A percentile compares a stretch with the other conserved stretches of the same genome.
phyloP scores from a whole-genome alignment of 495 filamentous ascomycete species.

The Aspergillus ostianus region DNA sequence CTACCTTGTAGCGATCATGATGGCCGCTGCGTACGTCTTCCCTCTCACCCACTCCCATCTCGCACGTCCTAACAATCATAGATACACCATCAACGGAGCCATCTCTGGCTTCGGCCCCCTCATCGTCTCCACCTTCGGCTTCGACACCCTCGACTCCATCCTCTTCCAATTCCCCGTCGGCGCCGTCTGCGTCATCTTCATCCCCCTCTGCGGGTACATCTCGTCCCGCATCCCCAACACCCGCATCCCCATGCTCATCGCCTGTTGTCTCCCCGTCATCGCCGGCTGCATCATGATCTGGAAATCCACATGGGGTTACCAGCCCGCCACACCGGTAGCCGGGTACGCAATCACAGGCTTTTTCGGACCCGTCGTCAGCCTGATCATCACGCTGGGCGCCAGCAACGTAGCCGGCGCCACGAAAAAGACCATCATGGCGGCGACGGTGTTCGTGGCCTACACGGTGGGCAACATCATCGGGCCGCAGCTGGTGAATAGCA shows the following conservation, averaged over 20 bases:
- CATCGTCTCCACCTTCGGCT: slow-evolving; percentile 75
- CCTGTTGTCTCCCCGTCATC: slow-evolving; percentile 68
- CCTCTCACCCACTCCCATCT: not conserved
- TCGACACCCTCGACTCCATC: slow-evolving; percentile 61
- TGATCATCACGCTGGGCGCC: slow-evolving; percentile 67
- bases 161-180: slow-evolving; percentile 73
- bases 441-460: slow-evolving; percentile 71
- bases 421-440: slow-evolving; percentile 73
- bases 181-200: slow-evolving; percentile 59
- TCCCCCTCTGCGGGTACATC: slow-evolving; percentile 63
- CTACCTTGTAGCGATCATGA: slow-evolving; percentile 56
- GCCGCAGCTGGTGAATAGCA: slow-evolving; percentile 63
- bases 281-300: slow-evolving; percentile 74
- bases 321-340: slow-evolving; percentile 59
- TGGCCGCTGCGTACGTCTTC: slow-evolving; percentile 49
- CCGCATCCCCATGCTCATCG: slow-evolving; percentile 59
- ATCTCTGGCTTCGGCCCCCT: slow-evolving; percentile 74
- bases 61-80: slow-evolving; percentile 11
- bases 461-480: slow-evolving; percentile 73
- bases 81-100: slow-evolving; percentile 71
- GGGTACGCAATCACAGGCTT: slow-evolving; percentile 71
- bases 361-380: slow-evolving; percentile 63
- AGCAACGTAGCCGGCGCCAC: slow-evolving; percentile 74
- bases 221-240: slow-evolving; percentile 59
- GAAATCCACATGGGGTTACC: slow-evolving; percentile 64